Percentiles rank a stretch among this genome's conserved stretches.
These are phyloP conservation scores for Leccinum subfulvum DNA, from an alignment of 1,284 basidiomycete species.

Conservation along the genomic window DNA sequence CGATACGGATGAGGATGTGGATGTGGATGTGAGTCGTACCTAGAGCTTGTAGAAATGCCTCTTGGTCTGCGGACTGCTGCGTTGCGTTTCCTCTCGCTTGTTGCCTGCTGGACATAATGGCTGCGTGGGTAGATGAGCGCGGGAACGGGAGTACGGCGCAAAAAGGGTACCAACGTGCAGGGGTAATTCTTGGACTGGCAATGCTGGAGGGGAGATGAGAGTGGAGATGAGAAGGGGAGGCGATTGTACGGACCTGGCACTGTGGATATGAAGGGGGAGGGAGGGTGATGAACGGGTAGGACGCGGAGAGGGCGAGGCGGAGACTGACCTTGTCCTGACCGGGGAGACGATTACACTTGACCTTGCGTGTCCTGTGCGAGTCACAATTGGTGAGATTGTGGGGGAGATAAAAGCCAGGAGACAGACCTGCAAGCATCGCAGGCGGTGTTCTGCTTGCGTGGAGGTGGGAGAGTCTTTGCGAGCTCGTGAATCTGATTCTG, in stretches of 20 bases:
- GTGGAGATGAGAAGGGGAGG: constrained; percentile 6
- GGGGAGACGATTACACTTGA: constrained; percentile 76
- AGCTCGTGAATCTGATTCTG: constrained; percentile 78
- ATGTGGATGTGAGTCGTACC: constrained; percentile 34
- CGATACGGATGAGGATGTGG: background rate
- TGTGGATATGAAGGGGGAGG: constrained; percentile 30
- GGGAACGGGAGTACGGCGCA: constrained; percentile 16
- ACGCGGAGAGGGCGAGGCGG: background rate
- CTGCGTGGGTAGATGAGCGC: constrained; percentile 39
- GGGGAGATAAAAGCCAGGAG: background rate
- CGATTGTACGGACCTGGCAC: constrained; percentile 58
- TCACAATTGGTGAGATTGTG: constrained; percentile 6
- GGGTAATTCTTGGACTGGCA: constrained; percentile 79
- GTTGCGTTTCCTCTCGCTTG: constrained; percentile 75
- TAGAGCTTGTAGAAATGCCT: constrained; percentile 47
- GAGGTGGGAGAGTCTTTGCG: constrained; percentile 70
- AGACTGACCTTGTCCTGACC: constrained; percentile 71
- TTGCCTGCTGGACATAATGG: constrained; percentile 77
- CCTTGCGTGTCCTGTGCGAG: constrained; percentile 65
- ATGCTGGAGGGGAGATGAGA: constrained; percentile 47
- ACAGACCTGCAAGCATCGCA: constrained; percentile 82
- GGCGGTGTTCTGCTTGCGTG: constrained; percentile 85
- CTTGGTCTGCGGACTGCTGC: constrained; percentile 59
- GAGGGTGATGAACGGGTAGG: constrained; percentile 8
- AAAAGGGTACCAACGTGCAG: constrained; percentile 64